phyloP scores from a whole-genome alignment of 2,329 filamentous ascomycete genomes.

The Ceratocystis lukuohia region DNA sequence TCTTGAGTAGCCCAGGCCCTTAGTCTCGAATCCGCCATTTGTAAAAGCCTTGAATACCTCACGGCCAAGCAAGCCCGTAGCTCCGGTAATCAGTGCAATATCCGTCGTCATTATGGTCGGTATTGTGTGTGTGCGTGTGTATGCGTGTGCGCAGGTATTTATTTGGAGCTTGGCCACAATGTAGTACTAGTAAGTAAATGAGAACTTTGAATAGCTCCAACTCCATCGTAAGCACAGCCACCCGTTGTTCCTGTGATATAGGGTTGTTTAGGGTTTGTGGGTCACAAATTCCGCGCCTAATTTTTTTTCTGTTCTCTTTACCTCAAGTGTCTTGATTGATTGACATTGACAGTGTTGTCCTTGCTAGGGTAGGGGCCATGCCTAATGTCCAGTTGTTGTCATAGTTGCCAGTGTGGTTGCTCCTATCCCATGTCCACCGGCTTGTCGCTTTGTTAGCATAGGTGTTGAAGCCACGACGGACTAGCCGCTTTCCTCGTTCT shows the following conservation, averaged over 20 bases:
- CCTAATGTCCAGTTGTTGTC: not conserved
- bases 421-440: not conserved
- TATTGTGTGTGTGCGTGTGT: not conserved
- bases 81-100: slow-evolving; percentile 63
- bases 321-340: too few species aligned
- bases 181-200: too few species aligned
- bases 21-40: slow-evolving; percentile 44
- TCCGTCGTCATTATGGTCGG: slow-evolving; percentile 3
- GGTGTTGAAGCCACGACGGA: not conserved
- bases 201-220: too few species aligned
- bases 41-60: slow-evolving; percentile 49
- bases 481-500: not conserved
- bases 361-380: too few species aligned
- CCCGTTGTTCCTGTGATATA: too few species aligned
- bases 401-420: not conserved
- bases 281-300: too few species aligned
- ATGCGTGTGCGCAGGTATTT: not conserved
- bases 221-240: too few species aligned
- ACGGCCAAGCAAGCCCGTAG: slow-evolving; percentile 69
- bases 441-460: not conserved
- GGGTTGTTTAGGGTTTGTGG: too few species aligned
- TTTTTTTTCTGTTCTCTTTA: too few species aligned
- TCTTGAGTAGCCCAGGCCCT: slow-evolving; percentile 61
- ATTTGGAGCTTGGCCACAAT: not conserved
- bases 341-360: too few species aligned